Evolutionary conservation across 305 asterid species (phyloP).

Genomic region (Petunia hybrid): DNA sequence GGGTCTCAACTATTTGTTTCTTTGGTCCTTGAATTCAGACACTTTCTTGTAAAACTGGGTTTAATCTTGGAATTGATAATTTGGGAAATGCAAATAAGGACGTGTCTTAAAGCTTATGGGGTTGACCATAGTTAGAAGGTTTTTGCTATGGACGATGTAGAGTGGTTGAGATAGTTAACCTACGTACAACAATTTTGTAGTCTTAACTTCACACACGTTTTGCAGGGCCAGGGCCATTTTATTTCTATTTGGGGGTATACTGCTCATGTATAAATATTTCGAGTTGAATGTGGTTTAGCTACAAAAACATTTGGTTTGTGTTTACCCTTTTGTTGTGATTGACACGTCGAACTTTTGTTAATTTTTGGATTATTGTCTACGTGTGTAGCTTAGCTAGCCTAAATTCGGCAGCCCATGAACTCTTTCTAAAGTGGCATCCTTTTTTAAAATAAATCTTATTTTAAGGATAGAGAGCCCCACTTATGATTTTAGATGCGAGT

Average conservation of each 20-base stretch:
- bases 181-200: conserved; percentile 38
- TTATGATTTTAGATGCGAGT: no score
- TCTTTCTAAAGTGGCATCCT: no score
- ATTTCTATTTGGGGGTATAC: not conserved
- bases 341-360: not conserved
- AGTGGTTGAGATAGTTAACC: conserved; percentile 52
- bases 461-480: no score
- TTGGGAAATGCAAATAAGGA: not conserved
- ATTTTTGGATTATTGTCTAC: no score
- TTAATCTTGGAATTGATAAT: not conserved
- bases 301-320: not conserved
- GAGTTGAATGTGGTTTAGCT: not conserved
- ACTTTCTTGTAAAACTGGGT: conserved; percentile 37
- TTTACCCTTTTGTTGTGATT: not conserved
- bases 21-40: not conserved
- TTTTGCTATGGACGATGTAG: conserved; percentile 19
- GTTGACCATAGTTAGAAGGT: not conserved
- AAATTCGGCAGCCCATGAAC: no score
- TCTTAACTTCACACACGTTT: conserved; percentile 33
- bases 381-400: no score
- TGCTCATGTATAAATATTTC: not conserved
- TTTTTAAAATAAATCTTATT: no score
- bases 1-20: not conserved
- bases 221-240: conserved; percentile 21
- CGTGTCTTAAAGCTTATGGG: conserved; percentile 22